A percentile compares a stretch with the other conserved stretches of the same genome.
phyloP scores from a whole-genome alignment of 495 filamentous ascomycete genomes.

The Entonaema liquescens region DNA sequence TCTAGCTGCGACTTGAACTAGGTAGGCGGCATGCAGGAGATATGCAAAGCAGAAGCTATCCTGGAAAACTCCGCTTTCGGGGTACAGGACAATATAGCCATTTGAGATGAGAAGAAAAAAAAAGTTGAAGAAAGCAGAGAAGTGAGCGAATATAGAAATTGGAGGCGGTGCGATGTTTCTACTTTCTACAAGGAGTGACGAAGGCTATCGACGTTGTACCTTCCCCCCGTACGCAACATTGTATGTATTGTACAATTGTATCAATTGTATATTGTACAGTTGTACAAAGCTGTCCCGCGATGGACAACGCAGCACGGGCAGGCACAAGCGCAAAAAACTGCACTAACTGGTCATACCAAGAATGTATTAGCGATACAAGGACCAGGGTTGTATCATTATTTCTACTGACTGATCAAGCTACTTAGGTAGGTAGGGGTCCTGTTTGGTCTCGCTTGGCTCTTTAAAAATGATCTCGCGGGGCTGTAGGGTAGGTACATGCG shows the following conservation, averaged over 20 bases:
- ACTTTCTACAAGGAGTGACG: slow-evolving; percentile 5
- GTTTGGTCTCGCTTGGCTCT: slow-evolving; percentile 28
- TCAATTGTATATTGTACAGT: slow-evolving; percentile 18
- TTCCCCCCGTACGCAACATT: slow-evolving; percentile 12
- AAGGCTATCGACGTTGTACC: slow-evolving; percentile 34
- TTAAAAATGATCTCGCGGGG: slow-evolving; percentile 37
- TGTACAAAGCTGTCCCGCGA: slow-evolving; percentile 24
- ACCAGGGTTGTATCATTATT: slow-evolving; percentile 30
- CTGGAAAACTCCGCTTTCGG: slow-evolving; percentile 42
- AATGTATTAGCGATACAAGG: slow-evolving; percentile 29
- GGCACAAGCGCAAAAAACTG: slow-evolving; percentile 2
- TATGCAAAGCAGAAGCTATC: slow-evolving; percentile 41
- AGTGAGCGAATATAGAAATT: slow-evolving; percentile 48
- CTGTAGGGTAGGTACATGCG: background rate
- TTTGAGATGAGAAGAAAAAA: slow-evolving; percentile 10
- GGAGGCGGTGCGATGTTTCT: slow-evolving; percentile 44
- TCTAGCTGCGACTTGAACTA: slow-evolving; percentile 31
- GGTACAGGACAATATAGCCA: slow-evolving; percentile 36
- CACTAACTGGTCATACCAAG: slow-evolving; percentile 16
- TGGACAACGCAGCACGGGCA: slow-evolving; percentile 40
- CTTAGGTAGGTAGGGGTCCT: slow-evolving; percentile 36
- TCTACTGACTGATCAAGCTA: slow-evolving; percentile 9
- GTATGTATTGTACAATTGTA: background rate
- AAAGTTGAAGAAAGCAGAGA: slow-evolving; percentile 5
- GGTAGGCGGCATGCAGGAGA: slow-evolving; percentile 37